A percentile compares a stretch with the other conserved stretches of the same genome.
These are phyloP conservation scores for Cenchrus fungigraminus DNA, from an alignment of 176 grass and related monocot genomes.

Conservation along the genomic window DNA sequence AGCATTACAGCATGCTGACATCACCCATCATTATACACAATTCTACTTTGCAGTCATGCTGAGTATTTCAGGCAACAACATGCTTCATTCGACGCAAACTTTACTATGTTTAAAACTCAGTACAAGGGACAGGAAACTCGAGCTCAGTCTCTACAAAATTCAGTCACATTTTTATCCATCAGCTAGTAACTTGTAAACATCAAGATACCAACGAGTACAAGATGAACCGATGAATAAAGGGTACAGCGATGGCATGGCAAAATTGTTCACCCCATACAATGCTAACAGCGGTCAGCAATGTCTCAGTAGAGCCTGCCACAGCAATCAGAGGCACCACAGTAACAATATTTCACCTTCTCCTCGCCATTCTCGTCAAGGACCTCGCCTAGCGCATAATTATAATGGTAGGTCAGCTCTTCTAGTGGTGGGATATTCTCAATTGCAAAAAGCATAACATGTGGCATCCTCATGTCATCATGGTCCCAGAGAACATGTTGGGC, in stretches of 20 bases:
- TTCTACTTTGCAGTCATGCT: neutral
- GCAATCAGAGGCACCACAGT: constrained; percentile 44
- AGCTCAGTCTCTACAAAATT: constrained; percentile 28
- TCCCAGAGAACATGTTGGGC: constrained; percentile 78
- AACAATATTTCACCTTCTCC: constrained; percentile 40
- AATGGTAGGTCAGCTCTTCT: constrained; percentile 77
- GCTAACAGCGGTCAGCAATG: constrained; percentile 11
- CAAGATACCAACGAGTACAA: constrained; percentile 4
- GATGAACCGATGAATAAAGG: neutral
- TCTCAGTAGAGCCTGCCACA: constrained; percentile 56
- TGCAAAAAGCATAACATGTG: constrained; percentile 74
- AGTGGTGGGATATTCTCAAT: constrained; percentile 66
- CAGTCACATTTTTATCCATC: neutral
- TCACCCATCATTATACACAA: neutral
- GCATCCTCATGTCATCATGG: constrained; percentile 64
- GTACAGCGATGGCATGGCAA: constrained; percentile 3
- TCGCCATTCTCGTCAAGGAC: constrained; percentile 54
- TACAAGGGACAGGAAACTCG: neutral
- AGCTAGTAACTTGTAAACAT: neutral
- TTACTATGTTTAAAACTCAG: constrained; percentile 21
- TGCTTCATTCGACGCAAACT: constrained; percentile 16
- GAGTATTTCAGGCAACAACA: neutral
- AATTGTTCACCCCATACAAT: constrained; percentile 5
- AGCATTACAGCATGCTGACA: constrained; percentile 10
- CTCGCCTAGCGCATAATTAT: constrained; percentile 63